Evolutionary conservation across 352 stramenopile genomes (phyloP), one percentile per base, ranked within the genome.

Genomic region (Globisporangium yorkense): DNA sequence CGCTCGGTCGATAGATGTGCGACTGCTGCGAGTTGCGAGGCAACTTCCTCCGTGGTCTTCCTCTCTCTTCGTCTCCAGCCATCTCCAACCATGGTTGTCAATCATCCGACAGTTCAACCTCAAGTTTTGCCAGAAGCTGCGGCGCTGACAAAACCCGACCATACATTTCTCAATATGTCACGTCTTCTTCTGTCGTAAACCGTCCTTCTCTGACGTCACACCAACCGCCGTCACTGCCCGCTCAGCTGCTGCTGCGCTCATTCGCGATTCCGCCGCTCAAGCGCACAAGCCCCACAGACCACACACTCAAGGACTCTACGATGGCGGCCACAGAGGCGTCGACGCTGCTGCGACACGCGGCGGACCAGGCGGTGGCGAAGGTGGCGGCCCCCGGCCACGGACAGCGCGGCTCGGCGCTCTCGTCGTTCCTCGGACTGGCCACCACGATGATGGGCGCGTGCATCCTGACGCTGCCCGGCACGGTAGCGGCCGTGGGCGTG

Each of bases 371-470:
- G 12, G 24, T 45, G 27, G 6, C 9, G 33, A 49, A 59, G 15
- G 16, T 12, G 8, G 20, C 31, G 9, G 47, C 37, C 21, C 70
- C 66, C 0, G 64, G 56, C 37, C 71, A 74, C 61, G 73, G 66
- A 2, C 71, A 83, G 57, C 65, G 81, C 45, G 79, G 81, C 29
- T 88, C 77, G 24, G 73, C 79, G 24, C 60, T 89, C 35, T 91
- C 81, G 64, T 85, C 80, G 4, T 94, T 84, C 55, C 67, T 94
- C 44, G 84, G 81, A 0, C 70, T 94, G 18, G 83, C 83, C 40
- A 89, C 81, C 29, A 94, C 84, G 47, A 94, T 94, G 84, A 91
- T 84, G 61, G 81, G 81, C 16, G 77, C 84, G n/a, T 85, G 74
- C 54, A 84, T 94, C 46, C 72, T 94, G 57, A 83, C 80, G 44